Base-by-base conservation (phyloP, 768 basidiomycete species). In the Calocybe cyanea region DNA sequence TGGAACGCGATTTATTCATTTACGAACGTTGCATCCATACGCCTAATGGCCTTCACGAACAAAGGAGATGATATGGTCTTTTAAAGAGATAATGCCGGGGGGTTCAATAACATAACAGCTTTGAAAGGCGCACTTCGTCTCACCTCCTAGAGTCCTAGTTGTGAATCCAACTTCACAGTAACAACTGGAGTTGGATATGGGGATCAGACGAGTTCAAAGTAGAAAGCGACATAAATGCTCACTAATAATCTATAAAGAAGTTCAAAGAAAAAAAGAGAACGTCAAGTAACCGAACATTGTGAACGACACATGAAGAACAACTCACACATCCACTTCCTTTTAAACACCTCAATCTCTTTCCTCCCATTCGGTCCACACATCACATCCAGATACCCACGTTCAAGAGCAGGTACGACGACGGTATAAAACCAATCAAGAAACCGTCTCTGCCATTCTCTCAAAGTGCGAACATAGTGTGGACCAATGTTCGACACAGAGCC, bases 151-250 rank as follows among this genome's bases (percentile, higher is more conserved):
- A 3, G 76, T 75, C 15, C 85, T 69, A 24, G 80, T 80, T 7
- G 80, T 73, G 57, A 87, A 87, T 3, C 85, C 85, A n/a, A 80
- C 76, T 66, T 87, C 83, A 53, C 81, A 85, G 56, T 87, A 87
- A 55, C 75, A 77, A 60, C 80, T 83, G 51, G 38, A 2, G 14
- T 38, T 31, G n/a, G n/a, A n/a, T n/a, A 40, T 25, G 37, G 15
- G 14, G n/a, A n/a, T n/a, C n/a, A n/a, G n/a, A n/a, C n/a, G n/a
- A n/a, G n/a, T n/a, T n/a, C n/a, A n/a, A n/a, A n/a, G n/a, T n/a
- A n/a, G n/a, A 43, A 38, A 20, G 31, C 19, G 2, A 45, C 15
- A 35, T 28, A 7, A 10, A 37, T 7, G 63, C 71, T 54, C 45
- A 77, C 76, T 71, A 75, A 54, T 78, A 75, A 58, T 76, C 76